Evolutionary conservation across 1,284 basidiomycete genomes (phyloP).

Genomic region (Moniliella sp.): DNA sequence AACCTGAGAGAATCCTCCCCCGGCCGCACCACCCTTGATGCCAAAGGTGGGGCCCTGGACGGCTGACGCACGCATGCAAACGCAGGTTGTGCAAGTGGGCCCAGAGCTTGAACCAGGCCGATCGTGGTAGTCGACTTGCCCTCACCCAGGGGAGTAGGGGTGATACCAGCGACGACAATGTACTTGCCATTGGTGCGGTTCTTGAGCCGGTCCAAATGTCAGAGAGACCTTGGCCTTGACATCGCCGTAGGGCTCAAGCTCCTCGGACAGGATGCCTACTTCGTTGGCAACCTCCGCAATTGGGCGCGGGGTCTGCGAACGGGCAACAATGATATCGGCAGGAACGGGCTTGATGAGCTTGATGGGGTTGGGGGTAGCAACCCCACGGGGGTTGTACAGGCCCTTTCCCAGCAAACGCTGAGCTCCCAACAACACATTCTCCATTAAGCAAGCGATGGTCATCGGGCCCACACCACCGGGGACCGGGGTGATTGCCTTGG

Average conservation of each 20-base stretch:
- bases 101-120: conserved; percentile 83
- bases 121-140: conserved; percentile 98
- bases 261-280: conserved; percentile 63
- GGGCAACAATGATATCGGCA: conserved; percentile 76
- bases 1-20: conserved; percentile 93
- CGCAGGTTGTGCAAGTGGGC: conserved; percentile 68
- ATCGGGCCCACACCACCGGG: conserved; percentile 86
- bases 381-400: conserved; percentile 52
- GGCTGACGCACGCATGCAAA: conserved; percentile 98
- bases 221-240: conserved; percentile 96
- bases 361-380: conserved; percentile 57
- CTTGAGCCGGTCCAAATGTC: conserved; percentile 60
- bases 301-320: conserved; percentile 79
- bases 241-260: conserved; percentile 80
- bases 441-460: conserved; percentile 97
- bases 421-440: conserved; percentile 69
- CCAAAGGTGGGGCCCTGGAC: conserved; percentile 96
- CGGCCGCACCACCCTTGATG: conserved; percentile 96
- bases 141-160: conserved; percentile 88
- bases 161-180: conserved; percentile 88
- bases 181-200: conserved; percentile 87
- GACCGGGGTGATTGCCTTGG: conserved; percentile 81
- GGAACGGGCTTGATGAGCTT: conserved; percentile 55
- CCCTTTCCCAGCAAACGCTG: conserved; percentile 48
- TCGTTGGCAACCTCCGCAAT: conserved; percentile 63